Conservation (phyloP, 345 rosid species). For the Hibiscus mutabilis region DNA sequence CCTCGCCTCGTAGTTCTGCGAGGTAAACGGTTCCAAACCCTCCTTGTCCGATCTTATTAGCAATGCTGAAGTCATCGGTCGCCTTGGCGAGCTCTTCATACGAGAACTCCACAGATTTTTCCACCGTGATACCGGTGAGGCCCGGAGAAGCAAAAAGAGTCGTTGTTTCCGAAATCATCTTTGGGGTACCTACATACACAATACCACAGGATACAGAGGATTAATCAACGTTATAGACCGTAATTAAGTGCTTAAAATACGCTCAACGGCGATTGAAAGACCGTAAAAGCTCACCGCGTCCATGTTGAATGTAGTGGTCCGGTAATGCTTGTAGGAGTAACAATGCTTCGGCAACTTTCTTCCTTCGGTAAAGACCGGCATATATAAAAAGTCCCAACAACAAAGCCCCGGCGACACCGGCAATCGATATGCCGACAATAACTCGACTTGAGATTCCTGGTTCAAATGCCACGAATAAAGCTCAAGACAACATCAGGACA, state of each 20-base stretch:
- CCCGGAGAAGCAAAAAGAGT: slow-evolving; percentile 29
- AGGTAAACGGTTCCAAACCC: slow-evolving; percentile 89
- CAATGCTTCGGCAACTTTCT: slow-evolving; percentile 17
- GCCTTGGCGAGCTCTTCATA: slow-evolving; percentile 90
- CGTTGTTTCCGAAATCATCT: slow-evolving; percentile 26
- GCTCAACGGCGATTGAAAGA: not conserved
- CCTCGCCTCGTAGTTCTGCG: slow-evolving; percentile 94
- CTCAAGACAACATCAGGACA: slow-evolving; percentile 2
- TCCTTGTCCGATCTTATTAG: slow-evolving; percentile 85
- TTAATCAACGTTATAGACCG: too few relatives aligned
- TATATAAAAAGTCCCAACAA: slow-evolving; percentile 11
- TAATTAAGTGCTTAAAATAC: too few relatives aligned
- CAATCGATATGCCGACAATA: slow-evolving; percentile 35
- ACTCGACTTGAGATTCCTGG: slow-evolving; percentile 30
- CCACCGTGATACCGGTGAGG: slow-evolving; percentile 64
- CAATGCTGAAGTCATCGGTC: slow-evolving; percentile 67
- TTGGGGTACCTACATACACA: slow-evolving; percentile 16
- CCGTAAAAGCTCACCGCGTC: slow-evolving; percentile 16
- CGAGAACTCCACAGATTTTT: slow-evolving; percentile 79
- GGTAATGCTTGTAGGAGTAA: slow-evolving; percentile 18
- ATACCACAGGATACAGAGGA: not conserved
- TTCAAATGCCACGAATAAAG: slow-evolving; percentile 19
- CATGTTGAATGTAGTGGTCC: slow-evolving; percentile 13
- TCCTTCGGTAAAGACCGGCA: slow-evolving; percentile 20
- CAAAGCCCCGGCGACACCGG: slow-evolving; percentile 22